Base-by-base conservation (phyloP, 345 rosid species). In the Boechera retrofracta region DNA sequence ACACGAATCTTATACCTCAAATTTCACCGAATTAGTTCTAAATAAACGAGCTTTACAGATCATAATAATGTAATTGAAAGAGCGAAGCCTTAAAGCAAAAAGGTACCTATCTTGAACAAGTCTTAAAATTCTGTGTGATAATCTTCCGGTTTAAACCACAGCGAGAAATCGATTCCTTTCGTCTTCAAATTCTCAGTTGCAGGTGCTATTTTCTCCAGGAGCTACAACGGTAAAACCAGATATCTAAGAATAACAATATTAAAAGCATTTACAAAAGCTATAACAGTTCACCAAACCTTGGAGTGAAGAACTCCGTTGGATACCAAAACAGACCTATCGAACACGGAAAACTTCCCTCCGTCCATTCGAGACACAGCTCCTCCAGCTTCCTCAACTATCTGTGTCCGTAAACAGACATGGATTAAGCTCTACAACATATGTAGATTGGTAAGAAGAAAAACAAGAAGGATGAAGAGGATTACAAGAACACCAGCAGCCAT, bases 401-500 rank as follows among this genome's bases (percentile, higher is more conserved):
- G 86, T 67, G 73, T 42, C 6, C 64, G 62, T 39, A 66, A 64
- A 28, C 56, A 70, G 32, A 61, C 70, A 44, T 11, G 29, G 52
- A 53, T 52, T 38, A 54, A 35, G 33, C 61, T 78, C 35, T 21
- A 72, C 4, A 67, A 67, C 64, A 66, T 58, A 31, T 6, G 11
- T 31, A 76, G 64, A 61, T 69, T 47, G 13, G 41, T 47, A 54
- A 41, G 49, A 32, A 71, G 48, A 57, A 21, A 42, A 49, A 28
- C 26, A 16, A 31, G 6, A 49, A 72, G 41, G 51, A 47, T 18
- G 10, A 69, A 66, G 15, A 70, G 29, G 31, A 39, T 83, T 90
- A 94, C 98, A 92, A 94, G 79, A 80, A 86, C 98, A 66, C 97
- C 98, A 55, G 98, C 98, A 77, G 98, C 97, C 98, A 90, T 94